Conservation (phyloP, 164 flowering plant genomes). For the Kingdonia uniflora region DNA sequence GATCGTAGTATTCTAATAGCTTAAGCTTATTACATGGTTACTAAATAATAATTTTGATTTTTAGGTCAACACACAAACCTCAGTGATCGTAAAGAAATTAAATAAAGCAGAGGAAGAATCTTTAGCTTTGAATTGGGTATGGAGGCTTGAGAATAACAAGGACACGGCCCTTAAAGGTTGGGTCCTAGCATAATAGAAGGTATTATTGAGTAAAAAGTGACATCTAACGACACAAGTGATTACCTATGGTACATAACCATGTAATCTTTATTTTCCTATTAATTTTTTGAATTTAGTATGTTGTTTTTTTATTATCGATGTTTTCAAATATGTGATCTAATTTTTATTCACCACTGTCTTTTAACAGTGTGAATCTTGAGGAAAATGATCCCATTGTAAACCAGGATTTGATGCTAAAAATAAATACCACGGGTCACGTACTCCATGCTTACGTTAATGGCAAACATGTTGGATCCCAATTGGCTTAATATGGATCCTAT, state of each 20-base stretch:
- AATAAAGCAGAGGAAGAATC: constrained; percentile 27
- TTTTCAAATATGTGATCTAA: background rate
- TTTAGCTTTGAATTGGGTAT: too few relatives aligned
- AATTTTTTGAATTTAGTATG: too few relatives aligned
- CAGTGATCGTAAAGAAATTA: constrained; percentile 28
- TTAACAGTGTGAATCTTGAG: constrained; percentile 39
- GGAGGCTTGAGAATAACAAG: constrained; percentile 37
- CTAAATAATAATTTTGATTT: background rate
- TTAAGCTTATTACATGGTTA: background rate
- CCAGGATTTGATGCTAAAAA: constrained; percentile 25
- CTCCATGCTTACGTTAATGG: constrained; percentile 59
- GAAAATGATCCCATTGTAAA: constrained; percentile 27
- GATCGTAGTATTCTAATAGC: background rate
- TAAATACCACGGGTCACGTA: constrained; percentile 47
- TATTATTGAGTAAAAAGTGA: constrained; percentile 43
- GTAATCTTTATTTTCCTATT: constrained; percentile 17
- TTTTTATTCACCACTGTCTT: background rate
- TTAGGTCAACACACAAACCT: constrained; percentile 40
- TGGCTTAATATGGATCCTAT: constrained; percentile 16
- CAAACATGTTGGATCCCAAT: constrained; percentile 52
- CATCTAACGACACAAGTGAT: constrained; percentile 39
- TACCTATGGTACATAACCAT: constrained; percentile 78
- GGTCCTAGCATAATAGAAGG: constrained; percentile 14
- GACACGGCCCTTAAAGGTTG: constrained; percentile 17
- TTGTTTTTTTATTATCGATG: too few relatives aligned